Evolutionary conservation across 441 rosid species (phyloP).

Genomic region (Biscutella laevigata): DNA sequence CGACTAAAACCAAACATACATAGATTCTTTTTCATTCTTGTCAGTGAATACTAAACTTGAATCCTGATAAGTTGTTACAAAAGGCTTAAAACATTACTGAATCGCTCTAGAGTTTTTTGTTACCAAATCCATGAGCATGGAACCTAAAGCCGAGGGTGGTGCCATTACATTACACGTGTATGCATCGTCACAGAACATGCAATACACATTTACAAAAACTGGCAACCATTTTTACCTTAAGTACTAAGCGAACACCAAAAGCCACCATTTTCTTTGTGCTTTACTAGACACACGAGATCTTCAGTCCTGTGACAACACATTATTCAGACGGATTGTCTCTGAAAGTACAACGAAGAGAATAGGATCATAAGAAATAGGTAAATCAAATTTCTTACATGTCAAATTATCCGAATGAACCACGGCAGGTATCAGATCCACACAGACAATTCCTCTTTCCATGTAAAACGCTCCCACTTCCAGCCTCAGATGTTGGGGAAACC

Average conservation of each 20-base stretch:
- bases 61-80: conserved; percentile 4
- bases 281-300: not conserved
- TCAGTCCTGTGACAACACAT: conserved; percentile 1
- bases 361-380: not conserved
- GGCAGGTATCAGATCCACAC: conserved; percentile 51
- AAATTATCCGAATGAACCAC: conserved; percentile 36
- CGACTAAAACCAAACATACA: conserved; percentile 27
- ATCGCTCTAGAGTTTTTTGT: conserved; percentile 9
- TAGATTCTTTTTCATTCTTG: not conserved
- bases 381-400: conserved; percentile 6
- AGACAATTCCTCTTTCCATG: conserved; percentile 41
- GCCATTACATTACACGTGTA: conserved; percentile 11
- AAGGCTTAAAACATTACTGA: not conserved
- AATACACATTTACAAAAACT: not conserved
- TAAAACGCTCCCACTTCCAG: conserved; percentile 9
- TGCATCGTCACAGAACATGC: conserved; percentile 9
- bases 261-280: not conserved
- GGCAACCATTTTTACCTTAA: conserved; percentile 10
- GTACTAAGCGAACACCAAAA: not conserved
- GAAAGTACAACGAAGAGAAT: not conserved
- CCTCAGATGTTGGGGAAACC: conserved; percentile 12
- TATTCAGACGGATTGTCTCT: not conserved
- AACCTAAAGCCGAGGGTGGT: conserved; percentile 16
- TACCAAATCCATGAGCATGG: conserved; percentile 15
- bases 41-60: not conserved